Conservation (phyloP, 305 asterid genomes). For the Coffea humblotiana region DNA sequence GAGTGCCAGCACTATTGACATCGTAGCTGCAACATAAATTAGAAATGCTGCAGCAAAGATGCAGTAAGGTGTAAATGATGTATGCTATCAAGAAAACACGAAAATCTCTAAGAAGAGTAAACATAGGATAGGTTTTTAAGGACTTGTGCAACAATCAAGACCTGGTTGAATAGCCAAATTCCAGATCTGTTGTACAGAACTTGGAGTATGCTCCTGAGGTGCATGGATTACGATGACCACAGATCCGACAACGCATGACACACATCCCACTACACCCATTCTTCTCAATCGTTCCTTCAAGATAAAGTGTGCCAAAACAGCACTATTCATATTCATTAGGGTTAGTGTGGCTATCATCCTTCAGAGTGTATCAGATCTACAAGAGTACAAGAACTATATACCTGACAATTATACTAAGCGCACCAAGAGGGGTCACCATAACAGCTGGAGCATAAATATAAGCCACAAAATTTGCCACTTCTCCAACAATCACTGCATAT, state of each 20-base stretch:
- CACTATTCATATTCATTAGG: constrained; percentile 43
- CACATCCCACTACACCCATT: constrained; percentile 70
- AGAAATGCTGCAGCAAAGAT: constrained; percentile 53
- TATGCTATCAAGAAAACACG: constrained; percentile 6
- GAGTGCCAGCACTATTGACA: constrained; percentile 51
- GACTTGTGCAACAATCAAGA: constrained; percentile 7
- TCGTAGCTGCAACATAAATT: constrained; percentile 49
- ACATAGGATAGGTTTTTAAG: not conserved
- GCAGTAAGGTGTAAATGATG: constrained; percentile 19
- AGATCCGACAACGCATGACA: constrained; percentile 69
- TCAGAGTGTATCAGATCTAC: constrained; percentile 17
- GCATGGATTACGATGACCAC: constrained; percentile 73
- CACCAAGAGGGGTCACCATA: constrained; percentile 94
- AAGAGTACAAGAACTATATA: constrained; percentile 23
- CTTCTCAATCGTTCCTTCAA: constrained; percentile 59
- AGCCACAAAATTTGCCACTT: constrained; percentile 80
- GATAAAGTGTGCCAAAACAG: constrained; percentile 65
- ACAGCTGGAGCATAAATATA: constrained; percentile 91
- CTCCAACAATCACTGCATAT: constrained; percentile 75
- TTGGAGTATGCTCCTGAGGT: constrained; percentile 67
- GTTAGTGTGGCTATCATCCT: constrained; percentile 29
- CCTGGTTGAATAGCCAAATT: constrained; percentile 79
- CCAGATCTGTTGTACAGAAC: constrained; percentile 73
- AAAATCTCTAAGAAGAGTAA: not conserved
- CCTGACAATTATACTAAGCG: constrained; percentile 86